A percentile compares a stretch with the other conserved stretches of the same genome.
Evolutionary conservation across 352 stramenopile species (phyloP).

Genomic region (Phytophthora syringae): DNA sequence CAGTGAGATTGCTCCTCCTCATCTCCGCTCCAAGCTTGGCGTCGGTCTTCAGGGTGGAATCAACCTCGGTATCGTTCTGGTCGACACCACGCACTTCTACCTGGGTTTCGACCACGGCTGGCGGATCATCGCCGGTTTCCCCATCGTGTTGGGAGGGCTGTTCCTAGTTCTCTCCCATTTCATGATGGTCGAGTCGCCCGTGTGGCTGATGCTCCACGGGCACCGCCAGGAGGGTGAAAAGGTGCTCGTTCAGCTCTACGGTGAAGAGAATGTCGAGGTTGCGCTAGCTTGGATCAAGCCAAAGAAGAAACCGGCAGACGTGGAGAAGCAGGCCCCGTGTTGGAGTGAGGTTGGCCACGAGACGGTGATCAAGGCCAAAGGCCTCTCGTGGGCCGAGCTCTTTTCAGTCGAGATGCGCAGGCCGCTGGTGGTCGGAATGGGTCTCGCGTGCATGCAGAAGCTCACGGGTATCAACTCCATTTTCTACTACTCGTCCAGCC

Average conservation of each 20-base stretch:
- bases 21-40: conserved; percentile 45
- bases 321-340: conserved; percentile 21
- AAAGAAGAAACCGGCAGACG: conserved; percentile 12
- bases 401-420: conserved; percentile 28
- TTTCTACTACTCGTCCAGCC: conserved; percentile 56
- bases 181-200: conserved; percentile 51
- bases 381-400: conserved; percentile 21
- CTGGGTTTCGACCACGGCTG: conserved; percentile 45
- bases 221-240: conserved; percentile 30
- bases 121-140: conserved; percentile 60
- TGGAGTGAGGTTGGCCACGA: conserved; percentile 34
- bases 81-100: conserved; percentile 55
- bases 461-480: conserved; percentile 60
- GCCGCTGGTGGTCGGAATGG: conserved; percentile 39
- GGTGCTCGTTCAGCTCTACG: conserved; percentile 38
- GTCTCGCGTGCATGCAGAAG: conserved; percentile 43
- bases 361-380: conserved; percentile 23
- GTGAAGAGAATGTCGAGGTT: conserved; percentile 37
- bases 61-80: conserved; percentile 43
- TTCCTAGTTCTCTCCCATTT: conserved; percentile 47
- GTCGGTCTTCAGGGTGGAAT: conserved; percentile 42
- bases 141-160: conserved; percentile 48
- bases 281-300: conserved; percentile 40
- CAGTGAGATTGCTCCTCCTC: conserved; percentile 49
- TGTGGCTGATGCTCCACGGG: conserved; percentile 51